Percentiles rank a stretch among this genome's conserved stretches.
Evolutionary conservation across 305 asterid genomes (phyloP).

Genomic region (Ilex paraguariensis): DNA sequence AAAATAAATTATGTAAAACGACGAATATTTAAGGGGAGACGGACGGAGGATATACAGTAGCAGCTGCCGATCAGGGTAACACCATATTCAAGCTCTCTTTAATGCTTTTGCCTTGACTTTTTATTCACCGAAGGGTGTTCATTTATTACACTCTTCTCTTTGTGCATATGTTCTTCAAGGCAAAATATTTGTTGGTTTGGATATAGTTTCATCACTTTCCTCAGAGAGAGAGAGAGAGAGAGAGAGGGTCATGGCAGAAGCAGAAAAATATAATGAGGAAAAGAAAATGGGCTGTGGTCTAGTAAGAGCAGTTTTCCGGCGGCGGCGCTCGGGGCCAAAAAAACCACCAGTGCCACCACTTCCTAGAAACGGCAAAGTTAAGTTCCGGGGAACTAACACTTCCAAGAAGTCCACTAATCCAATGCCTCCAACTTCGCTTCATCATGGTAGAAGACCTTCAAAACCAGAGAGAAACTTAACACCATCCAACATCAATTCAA

Average conservation of each 20-base stretch:
- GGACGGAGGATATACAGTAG: no score
- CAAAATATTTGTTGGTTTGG: neutral
- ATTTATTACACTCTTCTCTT: slow-evolving; percentile 2
- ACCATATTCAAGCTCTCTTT: slow-evolving; percentile 28
- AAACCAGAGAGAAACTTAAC: slow-evolving; percentile 24
- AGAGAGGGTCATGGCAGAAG: slow-evolving; percentile 27
- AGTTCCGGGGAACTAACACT: neutral
- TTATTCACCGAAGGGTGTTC: neutral
- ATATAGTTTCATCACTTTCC: neutral
- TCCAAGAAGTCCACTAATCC: slow-evolving; percentile 16
- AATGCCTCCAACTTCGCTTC: slow-evolving; percentile 12
- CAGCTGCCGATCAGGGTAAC: slow-evolving; percentile 20
- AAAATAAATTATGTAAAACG: no score
- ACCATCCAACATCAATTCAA: slow-evolving; percentile 23
- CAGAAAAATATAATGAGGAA: slow-evolving; percentile 20
- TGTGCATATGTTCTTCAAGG: neutral
- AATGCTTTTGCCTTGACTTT: slow-evolving; percentile 1
- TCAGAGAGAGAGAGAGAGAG: no score
- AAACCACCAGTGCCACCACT: slow-evolving; percentile 16
- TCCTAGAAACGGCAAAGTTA: neutral
- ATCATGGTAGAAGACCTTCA: slow-evolving; percentile 8
- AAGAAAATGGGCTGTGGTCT: slow-evolving; percentile 51
- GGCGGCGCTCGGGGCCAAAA: slow-evolving; percentile 21
- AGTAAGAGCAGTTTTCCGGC: slow-evolving; percentile 33
- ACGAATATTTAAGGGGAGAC: no score